Base-by-base conservation (phyloP, 352 stramenopile species). In the Plasmopara muralis region DNA sequence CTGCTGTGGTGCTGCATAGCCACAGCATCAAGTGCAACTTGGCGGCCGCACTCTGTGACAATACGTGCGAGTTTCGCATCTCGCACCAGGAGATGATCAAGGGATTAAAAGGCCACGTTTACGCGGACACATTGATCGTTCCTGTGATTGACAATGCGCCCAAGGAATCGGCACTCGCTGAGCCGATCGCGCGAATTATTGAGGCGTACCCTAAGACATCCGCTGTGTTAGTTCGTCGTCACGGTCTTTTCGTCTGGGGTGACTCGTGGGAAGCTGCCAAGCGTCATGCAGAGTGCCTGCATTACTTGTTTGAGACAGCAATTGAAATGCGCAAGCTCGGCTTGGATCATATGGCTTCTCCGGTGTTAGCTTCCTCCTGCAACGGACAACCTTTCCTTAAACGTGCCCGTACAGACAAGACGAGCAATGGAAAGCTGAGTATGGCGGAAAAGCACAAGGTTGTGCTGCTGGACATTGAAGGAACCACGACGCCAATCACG, bases 21-120 rank as follows among this genome's bases (percentile, higher is more conserved):
- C 87, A 96, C 56, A 78, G 77, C 15, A 71, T 93, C 33, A 76
- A 70, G 41, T 93, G 83, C 68, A 92, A 95, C 57, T 40, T 98
- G 51, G 88, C 90, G 12, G 96, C 93, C 13, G 67, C 95, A 16
- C 68, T 98, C 15, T 95, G 92, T 64, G 87, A 92, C 28, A 75
- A 73, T 39, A 60, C 81, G 57, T 67, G 53, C 30, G 79, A 91
- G 42, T 89, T 98, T 55, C 78, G 81, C 53, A 87, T 97, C 34
- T 97, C 94, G 15, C 90, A 98, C 64, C 83, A 98, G 54, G 95
- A 98, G 73, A 98, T 98, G 95, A 90, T 98, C 57, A 98, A 98
- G 74, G 95, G 95, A 3, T 86, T 98, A 15, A 85, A 84, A 0
- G 83, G 90, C 49, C 85, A 96, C 57, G 85, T 85, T 2, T 98